Evolutionary conservation across 352 stramenopile species (phyloP), one percentile per base, ranked within the genome.

Genomic region (Pythium angustatum): DNA sequence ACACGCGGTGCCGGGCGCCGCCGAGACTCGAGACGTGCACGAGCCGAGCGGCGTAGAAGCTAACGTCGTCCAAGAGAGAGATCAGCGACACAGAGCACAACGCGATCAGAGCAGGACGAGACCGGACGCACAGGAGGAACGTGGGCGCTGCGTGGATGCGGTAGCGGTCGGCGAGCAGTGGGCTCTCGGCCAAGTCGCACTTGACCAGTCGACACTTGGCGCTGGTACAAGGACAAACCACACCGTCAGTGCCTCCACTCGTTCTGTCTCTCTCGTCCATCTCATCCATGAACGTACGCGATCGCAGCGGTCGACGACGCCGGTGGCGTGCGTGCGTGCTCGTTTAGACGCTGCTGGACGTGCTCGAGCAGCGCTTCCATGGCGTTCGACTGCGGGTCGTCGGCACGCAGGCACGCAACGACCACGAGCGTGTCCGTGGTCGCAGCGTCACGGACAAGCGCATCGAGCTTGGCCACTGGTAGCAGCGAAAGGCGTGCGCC

Each of bases 181-280:
- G 61, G 6, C 72, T 91, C 55, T 91, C 81, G 19, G 80, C 68
- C 28, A 96, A 75, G 45, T 93, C 80, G 52, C 87, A 90, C 64
- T 91, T 90, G 59, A 90, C 72, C 5, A 96, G 54, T 5, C 70
- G 62, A 40, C 75, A 91, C 59, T 75, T 91, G 58, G 40, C 43
- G 26, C 72, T 73, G 24, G 0, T 5, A 60, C 30, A 30, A 45
- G 33, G 8, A 11, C 50, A 40, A n/a, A 52, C 22, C n/a, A 19
- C 22, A 62, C 17, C 27, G 21, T 31, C 7, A 26, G 44, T 4
- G 14, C 7, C 14, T 9, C 15, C 36, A 43, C 36, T n/a, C 3
- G n/a, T 19, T 19, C 4, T 9, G 6, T 17, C n/a, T 19, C n/a
- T 43, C 36, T 21, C 11, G 36, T 51, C 19, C 6, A 2, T 56